These are phyloP conservation scores for Malassezia psittaci DNA, from an alignment of 1,284 basidiomycete genomes.

Conservation along the genomic window DNA sequence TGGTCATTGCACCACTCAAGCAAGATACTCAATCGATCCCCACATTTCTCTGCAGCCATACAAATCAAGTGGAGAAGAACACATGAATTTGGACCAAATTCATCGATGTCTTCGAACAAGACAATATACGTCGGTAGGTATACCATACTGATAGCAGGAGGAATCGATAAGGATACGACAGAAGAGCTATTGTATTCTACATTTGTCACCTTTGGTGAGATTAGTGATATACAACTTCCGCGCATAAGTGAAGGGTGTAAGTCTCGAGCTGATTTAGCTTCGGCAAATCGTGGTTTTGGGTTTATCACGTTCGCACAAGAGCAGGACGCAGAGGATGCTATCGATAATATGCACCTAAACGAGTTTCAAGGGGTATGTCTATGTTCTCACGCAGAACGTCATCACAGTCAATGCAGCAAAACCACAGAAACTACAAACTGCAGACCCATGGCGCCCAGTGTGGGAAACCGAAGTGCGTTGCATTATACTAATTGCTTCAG, in stretches of 20 bases:
- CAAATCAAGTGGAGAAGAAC: background rate
- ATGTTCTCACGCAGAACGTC: conserved; percentile 1
- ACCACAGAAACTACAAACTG: conserved; percentile 8
- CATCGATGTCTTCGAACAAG: conserved; percentile 1
- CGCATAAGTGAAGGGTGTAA: conserved; percentile 5
- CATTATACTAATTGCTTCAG: conserved; percentile 3
- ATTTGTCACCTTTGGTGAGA: conserved; percentile 15
- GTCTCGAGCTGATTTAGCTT: background rate
- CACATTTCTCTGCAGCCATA: background rate
- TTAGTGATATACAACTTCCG: conserved; percentile 15
- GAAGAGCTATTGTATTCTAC: conserved; percentile 1
- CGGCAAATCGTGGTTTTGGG: conserved; percentile 11
- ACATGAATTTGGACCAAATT: background rate
- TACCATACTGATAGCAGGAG: background rate
- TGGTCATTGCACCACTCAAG: background rate
- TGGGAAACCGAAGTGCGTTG: conserved; percentile 18
- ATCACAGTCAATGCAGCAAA: conserved; percentile 16
- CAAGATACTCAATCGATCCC: background rate
- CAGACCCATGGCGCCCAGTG: conserved; percentile 8
- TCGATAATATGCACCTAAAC: conserved; percentile 19
- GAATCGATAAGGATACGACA: conserved; percentile 4
- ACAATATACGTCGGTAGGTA: conserved; percentile 15
- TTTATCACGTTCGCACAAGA: conserved; percentile 14
- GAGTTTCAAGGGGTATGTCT: conserved; percentile 15
- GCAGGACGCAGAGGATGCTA: conserved; percentile 16